Conservation (phyloP, 805 yeast species). For the Ogataea dorogensis region DNA sequence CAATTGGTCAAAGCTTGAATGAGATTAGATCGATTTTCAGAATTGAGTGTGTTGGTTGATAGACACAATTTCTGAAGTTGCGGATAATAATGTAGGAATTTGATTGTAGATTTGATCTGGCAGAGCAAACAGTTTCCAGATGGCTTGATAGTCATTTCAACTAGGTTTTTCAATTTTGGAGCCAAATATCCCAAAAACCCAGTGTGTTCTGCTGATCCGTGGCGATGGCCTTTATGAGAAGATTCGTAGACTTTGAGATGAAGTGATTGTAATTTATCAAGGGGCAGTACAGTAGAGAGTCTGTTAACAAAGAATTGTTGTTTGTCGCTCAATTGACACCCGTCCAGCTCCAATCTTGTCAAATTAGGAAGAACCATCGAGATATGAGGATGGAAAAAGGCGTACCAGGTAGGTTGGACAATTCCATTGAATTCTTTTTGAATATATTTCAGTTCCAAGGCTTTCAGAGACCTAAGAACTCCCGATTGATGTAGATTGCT, state of each 20-base stretch:
- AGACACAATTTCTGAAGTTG: slow-evolving; percentile 17
- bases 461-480: slow-evolving; percentile 10
- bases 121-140: slow-evolving; percentile 30
- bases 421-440: slow-evolving; percentile 27
- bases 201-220: slow-evolving; percentile 7
- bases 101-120: slow-evolving; percentile 22
- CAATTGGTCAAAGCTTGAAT: slow-evolving; percentile 5
- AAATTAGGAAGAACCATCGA: slow-evolving; percentile 8
- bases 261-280: slow-evolving; percentile 13
- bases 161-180: slow-evolving; percentile 20
- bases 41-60: slow-evolving; percentile 21
- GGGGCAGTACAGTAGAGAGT: slow-evolving; percentile 10
- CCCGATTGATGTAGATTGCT: slow-evolving; percentile 6
- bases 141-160: slow-evolving; percentile 24
- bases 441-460: slow-evolving; percentile 20
- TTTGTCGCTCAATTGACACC: slow-evolving; percentile 25
- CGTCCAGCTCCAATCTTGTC: slow-evolving; percentile 19
- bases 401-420: slow-evolving; percentile 27
- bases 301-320: slow-evolving; percentile 14
- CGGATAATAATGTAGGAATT: slow-evolving; percentile 11
- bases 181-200: slow-evolving; percentile 14
- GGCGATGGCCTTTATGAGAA: slow-evolving; percentile 25
- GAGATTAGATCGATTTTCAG: slow-evolving; percentile 12
- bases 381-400: slow-evolving; percentile 24
- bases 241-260: slow-evolving; percentile 26